Conservation (phyloP, 129 eudicot species). For the Escallonia herrerae region DNA sequence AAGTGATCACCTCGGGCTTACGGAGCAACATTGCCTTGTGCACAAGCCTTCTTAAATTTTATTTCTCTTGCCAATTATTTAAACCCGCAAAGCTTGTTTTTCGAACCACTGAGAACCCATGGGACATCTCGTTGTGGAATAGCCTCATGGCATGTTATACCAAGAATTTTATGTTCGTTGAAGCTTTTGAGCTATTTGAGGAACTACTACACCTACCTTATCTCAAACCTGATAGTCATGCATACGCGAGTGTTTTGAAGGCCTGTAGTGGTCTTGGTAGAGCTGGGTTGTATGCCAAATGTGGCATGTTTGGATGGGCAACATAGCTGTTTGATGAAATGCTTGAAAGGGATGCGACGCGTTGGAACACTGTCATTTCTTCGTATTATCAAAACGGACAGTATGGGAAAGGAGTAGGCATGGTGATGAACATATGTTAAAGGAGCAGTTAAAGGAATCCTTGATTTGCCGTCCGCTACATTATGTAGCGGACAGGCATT, state of each 20-base stretch:
- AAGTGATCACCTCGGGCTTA: neutral
- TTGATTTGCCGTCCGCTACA: too few relatives aligned
- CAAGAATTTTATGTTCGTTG: neutral
- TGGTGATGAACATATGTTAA: too few relatives aligned
- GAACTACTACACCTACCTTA: neutral
- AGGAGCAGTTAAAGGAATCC: too few relatives aligned
- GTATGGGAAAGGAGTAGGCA: too few relatives aligned
- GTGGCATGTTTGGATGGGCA: too few relatives aligned
- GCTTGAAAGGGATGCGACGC: too few relatives aligned
- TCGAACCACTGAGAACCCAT: neutral
- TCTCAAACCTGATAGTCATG: conserved; percentile 1
- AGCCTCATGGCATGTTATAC: neutral
- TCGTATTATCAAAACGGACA: too few relatives aligned
- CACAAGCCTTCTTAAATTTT: neutral
- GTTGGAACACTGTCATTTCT: too few relatives aligned
- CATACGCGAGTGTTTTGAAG: neutral
- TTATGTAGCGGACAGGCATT: too few relatives aligned
- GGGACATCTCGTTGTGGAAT: neutral
- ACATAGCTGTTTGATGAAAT: too few relatives aligned
- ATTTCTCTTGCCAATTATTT: neutral
- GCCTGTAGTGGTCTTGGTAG: neutral
- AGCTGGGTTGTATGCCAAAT: too few relatives aligned
- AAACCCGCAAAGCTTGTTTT: neutral
- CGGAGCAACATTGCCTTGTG: neutral
- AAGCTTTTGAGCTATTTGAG: neutral